Conservation (phyloP, 192 early-diverging fungal species). For the Coemansia sp. region DNA sequence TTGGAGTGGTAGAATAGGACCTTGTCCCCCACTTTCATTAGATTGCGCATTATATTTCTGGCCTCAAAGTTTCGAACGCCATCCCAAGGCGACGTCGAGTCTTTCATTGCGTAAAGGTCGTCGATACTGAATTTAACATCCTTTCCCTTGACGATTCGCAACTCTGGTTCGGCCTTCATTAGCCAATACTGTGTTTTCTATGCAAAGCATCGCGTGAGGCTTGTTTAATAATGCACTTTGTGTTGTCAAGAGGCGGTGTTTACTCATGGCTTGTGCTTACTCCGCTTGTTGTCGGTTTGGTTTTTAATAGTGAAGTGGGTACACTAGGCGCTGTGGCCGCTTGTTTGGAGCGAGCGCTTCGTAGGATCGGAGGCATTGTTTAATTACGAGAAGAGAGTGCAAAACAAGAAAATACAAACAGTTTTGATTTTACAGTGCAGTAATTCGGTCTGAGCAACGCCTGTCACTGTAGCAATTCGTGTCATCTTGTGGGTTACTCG, state of each 20-base stretch:
- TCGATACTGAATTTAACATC: conserved; percentile 76
- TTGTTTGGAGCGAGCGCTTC: conserved; percentile 9
- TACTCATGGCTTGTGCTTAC: neutral
- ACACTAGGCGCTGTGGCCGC: neutral
- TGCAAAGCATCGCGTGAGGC: neutral
- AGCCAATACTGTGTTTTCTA: conserved; percentile 60
- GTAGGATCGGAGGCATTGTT: conserved; percentile 12
- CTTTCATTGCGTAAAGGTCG: conserved; percentile 55
- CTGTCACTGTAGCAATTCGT: neutral
- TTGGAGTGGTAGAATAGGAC: conserved; percentile 87
- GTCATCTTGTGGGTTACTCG: conserved; percentile 2
- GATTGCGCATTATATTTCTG: conserved; percentile 73
- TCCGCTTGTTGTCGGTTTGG: neutral
- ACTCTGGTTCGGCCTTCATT: conserved; percentile 83
- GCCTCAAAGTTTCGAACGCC: conserved; percentile 84
- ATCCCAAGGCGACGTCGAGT: conserved; percentile 56
- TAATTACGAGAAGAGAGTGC: neutral
- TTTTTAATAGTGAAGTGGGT: neutral
- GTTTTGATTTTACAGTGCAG: neutral
- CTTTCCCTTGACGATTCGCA: conserved; percentile 60
- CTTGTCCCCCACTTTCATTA: conserved; percentile 71
- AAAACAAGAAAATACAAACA: conserved; percentile 5
- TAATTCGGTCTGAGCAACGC: neutral
- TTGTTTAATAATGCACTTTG: neutral
- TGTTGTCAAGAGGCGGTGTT: neutral